Evolutionary conservation across 352 stramenopile genomes (phyloP).

Genomic region (Pythium apleroticum): DNA sequence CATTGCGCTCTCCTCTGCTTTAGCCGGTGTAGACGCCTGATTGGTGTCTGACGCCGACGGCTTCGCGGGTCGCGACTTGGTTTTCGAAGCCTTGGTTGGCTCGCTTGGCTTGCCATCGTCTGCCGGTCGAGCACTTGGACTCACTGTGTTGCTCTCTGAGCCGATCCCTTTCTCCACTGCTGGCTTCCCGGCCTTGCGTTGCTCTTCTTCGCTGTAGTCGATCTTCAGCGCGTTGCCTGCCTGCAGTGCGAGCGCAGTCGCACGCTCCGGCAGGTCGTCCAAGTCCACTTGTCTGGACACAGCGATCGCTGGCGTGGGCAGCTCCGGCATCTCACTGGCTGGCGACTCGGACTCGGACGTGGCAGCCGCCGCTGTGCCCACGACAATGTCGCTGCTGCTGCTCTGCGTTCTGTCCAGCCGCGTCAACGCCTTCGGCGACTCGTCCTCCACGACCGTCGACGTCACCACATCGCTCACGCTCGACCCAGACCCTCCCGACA

Average conservation of each 20-base stretch:
- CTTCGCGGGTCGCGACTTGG: neutral
- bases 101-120: neutral
- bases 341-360: neutral
- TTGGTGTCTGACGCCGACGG: neutral
- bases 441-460: slow-evolving; percentile 3
- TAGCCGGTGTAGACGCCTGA: neutral
- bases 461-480: neutral
- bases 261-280: slow-evolving; percentile 54
- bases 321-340: neutral
- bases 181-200: slow-evolving; percentile 1
- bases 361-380: slow-evolving; percentile 9
- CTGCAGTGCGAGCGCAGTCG: slow-evolving; percentile 33
- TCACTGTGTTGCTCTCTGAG: neutral
- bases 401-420: slow-evolving; percentile 28
- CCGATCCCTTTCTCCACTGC: neutral
- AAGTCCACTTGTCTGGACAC: slow-evolving; percentile 30
- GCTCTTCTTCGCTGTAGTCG: slow-evolving; percentile 33
- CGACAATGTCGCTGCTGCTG: slow-evolving; percentile 39
- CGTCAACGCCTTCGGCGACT: slow-evolving; percentile 2
- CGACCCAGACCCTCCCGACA: neutral
- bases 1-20: slow-evolving; percentile 30
- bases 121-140: neutral
- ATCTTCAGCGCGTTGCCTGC: slow-evolving; percentile 43
- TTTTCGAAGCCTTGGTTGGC: neutral
- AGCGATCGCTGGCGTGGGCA: neutral